Evolutionary conservation across 805 yeast genomes (phyloP).

Genomic region (Candida incommunis): DNA sequence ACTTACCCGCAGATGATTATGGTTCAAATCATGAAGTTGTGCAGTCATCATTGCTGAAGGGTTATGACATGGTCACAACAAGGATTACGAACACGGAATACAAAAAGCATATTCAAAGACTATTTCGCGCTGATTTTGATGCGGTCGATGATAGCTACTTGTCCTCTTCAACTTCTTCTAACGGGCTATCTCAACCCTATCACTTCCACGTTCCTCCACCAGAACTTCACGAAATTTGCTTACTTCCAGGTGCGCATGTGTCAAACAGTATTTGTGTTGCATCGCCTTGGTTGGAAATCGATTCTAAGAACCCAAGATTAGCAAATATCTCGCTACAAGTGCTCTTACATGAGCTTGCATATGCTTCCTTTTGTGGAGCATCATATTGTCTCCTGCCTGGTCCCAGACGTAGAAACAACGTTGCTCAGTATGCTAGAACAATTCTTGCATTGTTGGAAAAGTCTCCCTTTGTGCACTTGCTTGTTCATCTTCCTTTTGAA

Average conservation of each 20-base stretch:
- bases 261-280: slow-evolving; percentile 37
- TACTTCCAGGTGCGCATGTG: slow-evolving; percentile 30
- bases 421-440: slow-evolving; percentile 35
- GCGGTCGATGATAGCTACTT: neutral
- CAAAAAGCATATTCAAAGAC: slow-evolving; percentile 15
- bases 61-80: slow-evolving; percentile 39
- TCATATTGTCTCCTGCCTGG: slow-evolving; percentile 46
- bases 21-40: slow-evolving; percentile 15
- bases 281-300: slow-evolving; percentile 60
- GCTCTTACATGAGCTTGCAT: slow-evolving; percentile 40
- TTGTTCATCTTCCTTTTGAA: slow-evolving; percentile 21
- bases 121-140: slow-evolving; percentile 7
- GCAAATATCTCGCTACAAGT: slow-evolving; percentile 45
- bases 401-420: slow-evolving; percentile 40
- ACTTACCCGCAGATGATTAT: slow-evolving; percentile 20
- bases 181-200: neutral
- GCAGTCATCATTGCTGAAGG: slow-evolving; percentile 22
- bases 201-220: slow-evolving; percentile 26
- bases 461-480: slow-evolving; percentile 17
- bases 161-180: neutral
- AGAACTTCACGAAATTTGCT: slow-evolving; percentile 26
- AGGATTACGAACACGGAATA: slow-evolving; percentile 37
- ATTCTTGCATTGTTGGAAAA: slow-evolving; percentile 21
- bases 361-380: slow-evolving; percentile 46
- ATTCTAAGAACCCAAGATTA: slow-evolving; percentile 33